Evolutionary conservation across 208 protist genomes (phyloP).

Genomic region (Crithidia acanthocephali): DNA sequence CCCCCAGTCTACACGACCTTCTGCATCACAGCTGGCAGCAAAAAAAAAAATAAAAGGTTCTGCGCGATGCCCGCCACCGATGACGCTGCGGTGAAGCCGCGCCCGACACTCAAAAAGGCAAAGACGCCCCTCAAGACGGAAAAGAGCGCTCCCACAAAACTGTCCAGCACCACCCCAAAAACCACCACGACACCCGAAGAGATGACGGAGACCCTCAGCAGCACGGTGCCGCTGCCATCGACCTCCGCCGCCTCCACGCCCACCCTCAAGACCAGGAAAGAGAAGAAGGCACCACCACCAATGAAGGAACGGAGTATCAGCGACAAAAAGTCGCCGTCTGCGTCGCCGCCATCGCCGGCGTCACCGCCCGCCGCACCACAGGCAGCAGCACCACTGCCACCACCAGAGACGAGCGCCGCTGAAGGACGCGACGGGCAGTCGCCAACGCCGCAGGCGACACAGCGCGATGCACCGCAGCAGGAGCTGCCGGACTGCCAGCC

Average conservation of each 20-base stretch:
- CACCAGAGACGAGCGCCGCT: no score
- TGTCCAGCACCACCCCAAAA: neutral
- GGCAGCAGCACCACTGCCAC: no score
- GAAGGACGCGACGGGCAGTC: no score
- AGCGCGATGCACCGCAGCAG: no score
- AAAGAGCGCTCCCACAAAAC: neutral
- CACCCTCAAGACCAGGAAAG: neutral
- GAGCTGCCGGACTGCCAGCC: no score
- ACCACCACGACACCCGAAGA: neutral
- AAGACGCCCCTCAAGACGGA: conserved; percentile 8
- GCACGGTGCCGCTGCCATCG: neutral
- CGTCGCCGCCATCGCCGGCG: neutral
- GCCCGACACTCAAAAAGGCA: neutral
- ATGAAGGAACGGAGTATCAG: neutral
- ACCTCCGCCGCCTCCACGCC: neutral
- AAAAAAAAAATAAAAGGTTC: neutral
- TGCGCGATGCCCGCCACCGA: neutral
- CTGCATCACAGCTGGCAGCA: neutral
- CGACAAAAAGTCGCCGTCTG: neutral
- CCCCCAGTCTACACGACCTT: neutral
- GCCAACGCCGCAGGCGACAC: no score
- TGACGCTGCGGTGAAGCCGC: neutral
- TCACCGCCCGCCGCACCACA: neutral
- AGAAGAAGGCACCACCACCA: neutral
- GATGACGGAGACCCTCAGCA: no score